Evolutionary conservation across 192 early-diverging fungal species (phyloP), one percentile per base, ranked within the genome.

Genomic region (Podila epigama): DNA sequence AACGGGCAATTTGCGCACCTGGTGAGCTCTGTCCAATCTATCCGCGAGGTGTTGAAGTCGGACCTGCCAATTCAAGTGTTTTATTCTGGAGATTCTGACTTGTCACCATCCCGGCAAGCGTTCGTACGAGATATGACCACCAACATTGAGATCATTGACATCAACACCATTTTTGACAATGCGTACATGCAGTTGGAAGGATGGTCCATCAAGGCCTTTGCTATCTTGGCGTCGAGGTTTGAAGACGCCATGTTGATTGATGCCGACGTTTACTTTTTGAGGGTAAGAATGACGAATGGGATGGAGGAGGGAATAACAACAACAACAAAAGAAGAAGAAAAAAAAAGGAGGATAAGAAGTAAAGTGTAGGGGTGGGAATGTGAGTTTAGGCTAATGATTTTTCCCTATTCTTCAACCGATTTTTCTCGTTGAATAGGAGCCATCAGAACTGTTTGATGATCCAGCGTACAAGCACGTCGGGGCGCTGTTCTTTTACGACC

Each of bases 151-250:
- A 25, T 85, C 8, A 29, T 57, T 4, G 63, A 73, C 18, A 66
- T 84, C n/a, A 51, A 63, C 3, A 58, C 79, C 12, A 37, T 41
- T 2, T 56, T 86, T 27, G 50, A 79, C 52, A 64, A 87, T 36
- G 59, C 62, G 7, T 67, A 57, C 28, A 66, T 82, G 9, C 39
- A 70, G 18, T 59, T 86, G 40, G 60, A 60, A 32, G 87, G 87
- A 15, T 91, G 90, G 90, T 62, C 85, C 29, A 75, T 89, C 58
- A 92, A 92, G 63, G 79, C 91, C 1, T 91, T 81, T 81, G 81
- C 89, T 0, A 41, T 91, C 12, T 44, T 92, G 32, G 86, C 86
- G 0, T 82, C 84, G 9, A 70, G 65, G 22, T 92, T 90, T 79
- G 37, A 63, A 39, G 70, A 90, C 25, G 81, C 73, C 4, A 88